phyloP scores from a whole-genome alignment of 371 early-diverging fungal genomes.

The Smittium mucronatum region DNA sequence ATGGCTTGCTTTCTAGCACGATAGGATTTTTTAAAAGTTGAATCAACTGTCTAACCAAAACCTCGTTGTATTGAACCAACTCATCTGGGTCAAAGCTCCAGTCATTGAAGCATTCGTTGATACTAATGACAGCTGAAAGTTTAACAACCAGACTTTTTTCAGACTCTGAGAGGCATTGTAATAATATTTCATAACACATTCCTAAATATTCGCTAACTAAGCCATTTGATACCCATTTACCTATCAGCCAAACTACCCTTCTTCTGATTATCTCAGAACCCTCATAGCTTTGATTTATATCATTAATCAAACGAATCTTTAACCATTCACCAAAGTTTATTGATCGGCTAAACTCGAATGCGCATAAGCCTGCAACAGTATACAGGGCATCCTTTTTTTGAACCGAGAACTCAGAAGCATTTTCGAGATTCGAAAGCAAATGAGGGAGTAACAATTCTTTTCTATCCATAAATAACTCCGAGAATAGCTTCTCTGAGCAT shows the following conservation, averaged over 20 bases:
- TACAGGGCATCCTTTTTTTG: slow-evolving; percentile 73
- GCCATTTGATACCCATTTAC: slow-evolving; percentile 54
- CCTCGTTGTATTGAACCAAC: slow-evolving; percentile 56
- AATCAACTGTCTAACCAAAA: slow-evolving; percentile 42
- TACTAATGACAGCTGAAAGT: slow-evolving; percentile 57
- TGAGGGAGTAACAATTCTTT: slow-evolving; percentile 14
- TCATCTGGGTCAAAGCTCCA: slow-evolving; percentile 70
- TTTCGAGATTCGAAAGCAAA: slow-evolving; percentile 18
- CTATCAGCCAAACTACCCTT: slow-evolving; percentile 69
- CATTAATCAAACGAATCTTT: slow-evolving; percentile 35
- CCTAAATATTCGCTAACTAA: neutral
- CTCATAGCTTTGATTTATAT: neutral
- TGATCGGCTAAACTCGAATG: slow-evolving; percentile 65
- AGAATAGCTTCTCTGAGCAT: slow-evolving; percentile 73
- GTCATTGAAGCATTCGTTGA: slow-evolving; percentile 59
- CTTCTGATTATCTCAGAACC: slow-evolving; percentile 25
- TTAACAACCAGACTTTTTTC: slow-evolving; percentile 50
- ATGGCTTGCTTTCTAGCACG: slow-evolving; percentile 65
- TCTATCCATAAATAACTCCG: slow-evolving; percentile 45
- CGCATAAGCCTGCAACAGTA: slow-evolving; percentile 63
- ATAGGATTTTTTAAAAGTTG: slow-evolving; percentile 47
- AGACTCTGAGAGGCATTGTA: slow-evolving; percentile 31
- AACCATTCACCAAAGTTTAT: slow-evolving; percentile 75
- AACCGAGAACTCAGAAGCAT: slow-evolving; percentile 34
- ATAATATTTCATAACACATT: neutral